Base-by-base conservation (phyloP, 768 basidiomycete genomes). In the Infundibulicybe gibba region DNA sequence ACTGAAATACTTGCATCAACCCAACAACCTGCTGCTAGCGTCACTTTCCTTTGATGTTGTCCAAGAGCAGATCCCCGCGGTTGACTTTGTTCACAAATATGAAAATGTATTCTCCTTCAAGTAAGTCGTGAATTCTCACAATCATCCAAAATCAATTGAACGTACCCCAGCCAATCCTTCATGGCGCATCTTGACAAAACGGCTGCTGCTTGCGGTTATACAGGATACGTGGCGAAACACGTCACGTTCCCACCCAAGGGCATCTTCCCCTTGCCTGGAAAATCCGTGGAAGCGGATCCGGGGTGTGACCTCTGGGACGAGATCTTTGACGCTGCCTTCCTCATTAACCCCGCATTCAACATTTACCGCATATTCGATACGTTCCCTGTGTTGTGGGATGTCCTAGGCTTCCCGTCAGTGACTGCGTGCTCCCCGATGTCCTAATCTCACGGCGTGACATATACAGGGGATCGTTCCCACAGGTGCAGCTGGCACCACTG, bases 301-400 rank as follows among this genome's bases (percentile, higher is more conserved):
- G 81, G 75, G 16, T 90, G 88, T 52, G 81, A 87, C 54, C 61
- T 87, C 1, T 89, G 84, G 87, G 72, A 77, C 19, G 63, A 69
- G 32, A 81, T 90, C 44, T 80, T 85, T 56, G 62, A 81, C 15
- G 82, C 76, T 0, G 79, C 87, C 0, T 51, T 87, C 16, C 44
- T 63, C 3, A 64, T 85, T 52, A 89, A 90, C 54, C 88, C 87
- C 0, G 86, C 83, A 0, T 90, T 90, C 67, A 74, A 90, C 53
- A 72, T 87, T 6, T 90, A 90, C 58, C 77, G 83, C 16, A 85
- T 90, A 46, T 85, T 87, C 62, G 86, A 88, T 56, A 85, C 79
- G 52, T 87, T 69, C 62, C 87, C 86, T 0, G 71, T 85, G 35
- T 66, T 84, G 11, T 89, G 85, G 87, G 87, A 89, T 50, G 85